phyloP scores from a whole-genome alignment of 2,329 filamentous ascomycete species.

The Seiridium unicorne region DNA sequence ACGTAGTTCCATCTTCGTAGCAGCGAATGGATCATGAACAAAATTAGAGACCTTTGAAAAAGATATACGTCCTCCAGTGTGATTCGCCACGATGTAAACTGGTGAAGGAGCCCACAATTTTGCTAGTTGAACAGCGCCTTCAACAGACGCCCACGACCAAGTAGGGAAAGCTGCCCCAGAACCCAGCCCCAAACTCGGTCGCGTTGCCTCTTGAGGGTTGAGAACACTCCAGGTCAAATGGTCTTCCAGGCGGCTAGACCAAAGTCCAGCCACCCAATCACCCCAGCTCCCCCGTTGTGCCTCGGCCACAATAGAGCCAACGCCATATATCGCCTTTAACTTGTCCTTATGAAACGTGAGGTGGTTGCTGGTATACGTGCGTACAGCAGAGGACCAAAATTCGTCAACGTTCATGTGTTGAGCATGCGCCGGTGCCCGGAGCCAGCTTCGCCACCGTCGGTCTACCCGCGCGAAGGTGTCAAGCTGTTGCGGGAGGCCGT shows the following conservation, averaged over 20 bases:
- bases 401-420: conserved; percentile 9
- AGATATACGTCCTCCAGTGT: not conserved
- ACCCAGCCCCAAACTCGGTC: not conserved
- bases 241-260: conserved; percentile 12
- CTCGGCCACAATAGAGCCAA: conserved; percentile 16
- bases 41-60: not conserved
- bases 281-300: conserved; percentile 1
- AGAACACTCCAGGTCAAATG: conserved; percentile 17
- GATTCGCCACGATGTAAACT: not conserved
- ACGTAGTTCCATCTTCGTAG: not conserved
- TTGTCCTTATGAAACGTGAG: conserved; percentile 14
- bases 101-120: not conserved
- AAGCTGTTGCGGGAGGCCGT: conserved; percentile 12
- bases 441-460: conserved; percentile 13
- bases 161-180: not conserved
- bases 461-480: conserved; percentile 11
- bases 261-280: conserved; percentile 14
- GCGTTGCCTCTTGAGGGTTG: not conserved
- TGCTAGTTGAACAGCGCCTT: conserved; percentile 11
- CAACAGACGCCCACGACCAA: conserved; percentile 9
- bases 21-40: not conserved
- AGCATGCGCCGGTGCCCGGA: not conserved
- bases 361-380: conserved; percentile 15
- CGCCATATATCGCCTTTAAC: conserved; percentile 16
- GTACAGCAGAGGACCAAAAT: conserved; percentile 18